Conservation (phyloP, 257 asterid species). For the Euphrasia confusa region DNA sequence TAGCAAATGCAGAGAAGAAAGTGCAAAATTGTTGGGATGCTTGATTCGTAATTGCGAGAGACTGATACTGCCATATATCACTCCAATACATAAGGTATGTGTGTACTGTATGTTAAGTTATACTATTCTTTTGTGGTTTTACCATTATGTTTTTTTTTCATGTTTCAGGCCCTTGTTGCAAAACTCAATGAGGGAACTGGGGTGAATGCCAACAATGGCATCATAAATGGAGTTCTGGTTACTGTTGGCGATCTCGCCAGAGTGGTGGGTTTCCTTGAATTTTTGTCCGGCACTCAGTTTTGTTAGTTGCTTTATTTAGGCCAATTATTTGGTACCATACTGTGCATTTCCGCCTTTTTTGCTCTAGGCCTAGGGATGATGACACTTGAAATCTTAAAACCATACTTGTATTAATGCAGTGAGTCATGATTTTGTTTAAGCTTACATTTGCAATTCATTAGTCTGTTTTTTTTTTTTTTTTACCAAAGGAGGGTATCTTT, state of each 20-base stretch:
- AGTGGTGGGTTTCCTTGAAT: conserved; percentile 66
- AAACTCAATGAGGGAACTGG: conserved; percentile 95
- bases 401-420: conserved; percentile 9
- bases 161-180: conserved; percentile 83
- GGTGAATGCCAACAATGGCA: conserved; percentile 85
- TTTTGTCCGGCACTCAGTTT: conserved; percentile 1
- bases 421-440: conserved; percentile 1
- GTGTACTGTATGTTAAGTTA: conserved; percentile 10
- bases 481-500: conserved; percentile 1
- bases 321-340: not conserved
- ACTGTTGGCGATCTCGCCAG: conserved; percentile 99
- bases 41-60: conserved; percentile 96
- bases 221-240: conserved; percentile 92
- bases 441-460: conserved; percentile 1
- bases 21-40: conserved; percentile 97
- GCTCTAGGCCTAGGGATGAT: conserved; percentile 6
- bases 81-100: conserved; percentile 94
- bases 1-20: conserved; percentile 97
- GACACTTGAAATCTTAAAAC: conserved; percentile 2
- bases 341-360: not conserved
- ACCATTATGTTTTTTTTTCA: conserved; percentile 7
- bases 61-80: conserved; percentile 85
- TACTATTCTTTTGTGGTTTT: conserved; percentile 22
- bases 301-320: not conserved
- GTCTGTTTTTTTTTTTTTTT: not conserved